Base-by-base conservation (phyloP, 2,329 filamentous ascomycete species). In the Aspergillus quadrilineatus region DNA sequence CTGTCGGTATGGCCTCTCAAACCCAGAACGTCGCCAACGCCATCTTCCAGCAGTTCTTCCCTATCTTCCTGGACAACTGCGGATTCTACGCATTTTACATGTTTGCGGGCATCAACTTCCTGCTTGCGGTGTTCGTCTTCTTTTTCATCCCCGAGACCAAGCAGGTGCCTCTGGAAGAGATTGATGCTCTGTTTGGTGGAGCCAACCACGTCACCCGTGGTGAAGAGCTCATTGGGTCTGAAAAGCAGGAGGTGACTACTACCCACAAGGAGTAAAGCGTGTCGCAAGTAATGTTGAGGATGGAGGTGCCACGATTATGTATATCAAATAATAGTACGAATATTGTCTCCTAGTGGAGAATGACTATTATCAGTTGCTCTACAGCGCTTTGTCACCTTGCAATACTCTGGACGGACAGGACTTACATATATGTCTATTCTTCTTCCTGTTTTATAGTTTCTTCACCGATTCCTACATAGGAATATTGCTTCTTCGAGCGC, bases 31-130 rank as follows among this genome's bases (percentile, higher is more conserved):
- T 88, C 51, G 85, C 85, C 68, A 87, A 88, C 70, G 80, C 81
- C 56, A 82, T 88, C 63, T 84, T 88, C 66, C 84, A 88, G 70
- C 86, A 89, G 61, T 88, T 88, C 77, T 88, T 89, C 78, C 86
- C 86, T 10, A 82, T 79, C 10, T 88, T 89, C 75, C 78, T 88
- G 14, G 76, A 80, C 52, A 85, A 87, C 65, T 75, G 76, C 49
- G 79, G 80, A 14, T 82, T 82, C 66, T 82, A 81, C 60, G 79
- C 79, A 5, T 82, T 82, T 61, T 82, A 82, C 69, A 80, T 82
- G 75, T 82, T 82, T 56, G 79, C 78, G 0, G 79, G 77, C 6
- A 78, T 79, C 53, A 80, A 83, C 65, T 69, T 82, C 61, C 60
- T 81, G 39, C 74, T 82, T n/a, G 75, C 73, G 12, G 37, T 72